These are phyloP conservation scores for Fusarium musae DNA, from an alignment of 2,329 filamentous ascomycete species.

Conservation along the genomic window DNA sequence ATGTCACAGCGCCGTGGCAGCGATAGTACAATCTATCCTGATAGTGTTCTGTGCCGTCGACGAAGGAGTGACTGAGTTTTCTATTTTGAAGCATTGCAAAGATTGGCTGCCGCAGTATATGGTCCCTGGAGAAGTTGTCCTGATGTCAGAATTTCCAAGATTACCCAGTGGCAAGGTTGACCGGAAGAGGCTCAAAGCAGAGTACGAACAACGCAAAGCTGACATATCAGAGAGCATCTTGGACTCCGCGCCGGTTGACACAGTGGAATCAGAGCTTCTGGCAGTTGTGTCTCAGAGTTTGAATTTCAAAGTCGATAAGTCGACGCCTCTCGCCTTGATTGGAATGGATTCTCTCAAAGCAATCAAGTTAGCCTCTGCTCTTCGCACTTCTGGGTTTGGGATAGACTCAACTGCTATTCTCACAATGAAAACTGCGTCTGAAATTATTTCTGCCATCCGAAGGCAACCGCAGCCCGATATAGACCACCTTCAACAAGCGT, in stretches of 20 bases:
- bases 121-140: conserved; percentile 79
- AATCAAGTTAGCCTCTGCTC: conserved; percentile 66
- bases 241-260: conserved; percentile 30
- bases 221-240: neutral
- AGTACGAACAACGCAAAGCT: conserved; percentile 52
- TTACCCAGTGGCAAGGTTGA: conserved; percentile 88
- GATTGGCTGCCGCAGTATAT: conserved; percentile 85
- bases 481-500: neutral
- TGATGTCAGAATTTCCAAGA: conserved; percentile 74
- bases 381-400: conserved; percentile 67
- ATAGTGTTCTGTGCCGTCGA: conserved; percentile 77
- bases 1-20: conserved; percentile 73
- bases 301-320: conserved; percentile 48
- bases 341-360: conserved; percentile 72
- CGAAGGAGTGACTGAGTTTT: conserved; percentile 44
- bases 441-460: conserved; percentile 40
- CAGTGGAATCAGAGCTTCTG: conserved; percentile 49
- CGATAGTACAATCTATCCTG: conserved; percentile 74
- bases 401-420: conserved; percentile 72
- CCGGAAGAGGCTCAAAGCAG: conserved; percentile 68
- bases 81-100: conserved; percentile 69
- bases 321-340: conserved; percentile 59
- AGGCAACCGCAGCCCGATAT: neutral
- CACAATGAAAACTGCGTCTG: conserved; percentile 58
- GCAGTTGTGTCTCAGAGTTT: conserved; percentile 56